Conservation (phyloP, 2,329 filamentous ascomycete species). For the Nemania diffusa region DNA sequence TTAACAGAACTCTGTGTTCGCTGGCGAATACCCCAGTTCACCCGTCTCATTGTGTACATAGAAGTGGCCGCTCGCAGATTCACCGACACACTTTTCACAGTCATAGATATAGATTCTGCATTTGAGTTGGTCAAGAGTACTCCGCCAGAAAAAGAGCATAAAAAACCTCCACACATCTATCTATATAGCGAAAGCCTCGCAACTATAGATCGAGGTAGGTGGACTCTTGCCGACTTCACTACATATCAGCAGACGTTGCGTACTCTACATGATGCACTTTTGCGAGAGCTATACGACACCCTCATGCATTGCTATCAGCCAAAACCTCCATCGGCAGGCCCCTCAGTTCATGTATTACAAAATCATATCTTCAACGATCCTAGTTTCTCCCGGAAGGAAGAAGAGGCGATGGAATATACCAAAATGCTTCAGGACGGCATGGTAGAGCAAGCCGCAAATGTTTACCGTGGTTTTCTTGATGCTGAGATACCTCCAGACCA, state of each 20-base stretch:
- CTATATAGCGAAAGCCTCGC: slow-evolving; percentile 61
- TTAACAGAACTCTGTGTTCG: slow-evolving; percentile 85
- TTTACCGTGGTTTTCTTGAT: slow-evolving; percentile 82
- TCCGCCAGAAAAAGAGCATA: slow-evolving; percentile 65
- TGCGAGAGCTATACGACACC: slow-evolving; percentile 88
- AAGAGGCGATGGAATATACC: slow-evolving; percentile 77
- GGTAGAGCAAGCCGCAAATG: slow-evolving; percentile 77
- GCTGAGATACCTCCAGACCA: slow-evolving; percentile 82
- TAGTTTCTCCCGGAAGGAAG: slow-evolving; percentile 75
- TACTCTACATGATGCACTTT: slow-evolving; percentile 80
- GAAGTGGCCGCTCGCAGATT: slow-evolving; percentile 90
- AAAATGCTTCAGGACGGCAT: slow-evolving; percentile 78
- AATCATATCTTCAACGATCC: slow-evolving; percentile 84
- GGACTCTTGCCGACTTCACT: slow-evolving; percentile 75
- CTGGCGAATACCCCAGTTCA: slow-evolving; percentile 89
- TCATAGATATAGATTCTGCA: slow-evolving; percentile 83
- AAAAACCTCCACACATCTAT: slow-evolving; percentile 68
- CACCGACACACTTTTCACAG: slow-evolving; percentile 80
- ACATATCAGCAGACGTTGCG: slow-evolving; percentile 80
- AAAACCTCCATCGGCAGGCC: slow-evolving; percentile 84
- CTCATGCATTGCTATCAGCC: slow-evolving; percentile 88
- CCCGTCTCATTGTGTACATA: slow-evolving; percentile 81
- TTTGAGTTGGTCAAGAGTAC: slow-evolving; percentile 85
- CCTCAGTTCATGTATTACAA: slow-evolving; percentile 82
- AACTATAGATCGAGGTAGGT: slow-evolving; percentile 68